Base-by-base conservation (phyloP, 2,329 filamentous ascomycete species). In the Xylariaceae sp. region DNA sequence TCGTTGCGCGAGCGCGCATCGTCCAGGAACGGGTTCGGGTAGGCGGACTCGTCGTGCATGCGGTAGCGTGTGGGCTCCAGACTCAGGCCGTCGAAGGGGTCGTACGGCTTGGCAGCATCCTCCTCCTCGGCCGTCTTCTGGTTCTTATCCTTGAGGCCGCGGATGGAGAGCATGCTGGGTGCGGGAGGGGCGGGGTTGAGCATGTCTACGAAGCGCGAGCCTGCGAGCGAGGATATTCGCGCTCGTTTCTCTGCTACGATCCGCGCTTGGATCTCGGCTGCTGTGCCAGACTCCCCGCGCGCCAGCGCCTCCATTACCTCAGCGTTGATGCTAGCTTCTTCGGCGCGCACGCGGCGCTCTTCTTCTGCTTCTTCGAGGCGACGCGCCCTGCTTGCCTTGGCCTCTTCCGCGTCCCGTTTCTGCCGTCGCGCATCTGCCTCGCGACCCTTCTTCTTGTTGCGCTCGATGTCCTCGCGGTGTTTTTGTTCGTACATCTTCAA, bases 81-180 rank as follows among this genome's bases (percentile, higher is more conserved):
- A 45, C 83, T 75, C 59, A 93, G 76, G 0, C 91, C 95, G 40
- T 86, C 91, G 70, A 95, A 96, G 0, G 93, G 89, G 76, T 97
- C 92, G 75, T 96, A 97, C 0, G 91, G 88, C 55, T 87, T 86
- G 66, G 91, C 86, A 5, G 83, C 83, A 37, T 83, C 82, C 1
- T 84, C 81, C 2, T 81, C 79, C 54, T 81, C 77, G 49, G 80
- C 79, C 56, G 79, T 62, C n/a, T 62, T 62, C 65, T 74, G 80
- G 64, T 72, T 74, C 71, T 79, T 81, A 66, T 82, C 87, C 74
- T 90, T 91, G 55, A 97, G 81, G 1, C 93, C 93, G 64, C 90
- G 89, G 73, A 97, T 93, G 2, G 88, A 85, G 29, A 88, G 74
- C 12, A 75, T 67, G 37, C 61, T 66, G 44, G 71, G 73, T 59